Percentiles rank a stretch among this genome's conserved stretches.
Conservation (phyloP, 2,329 filamentous ascomycete genomes). For the Hymenoscyphus infarciens region DNA sequence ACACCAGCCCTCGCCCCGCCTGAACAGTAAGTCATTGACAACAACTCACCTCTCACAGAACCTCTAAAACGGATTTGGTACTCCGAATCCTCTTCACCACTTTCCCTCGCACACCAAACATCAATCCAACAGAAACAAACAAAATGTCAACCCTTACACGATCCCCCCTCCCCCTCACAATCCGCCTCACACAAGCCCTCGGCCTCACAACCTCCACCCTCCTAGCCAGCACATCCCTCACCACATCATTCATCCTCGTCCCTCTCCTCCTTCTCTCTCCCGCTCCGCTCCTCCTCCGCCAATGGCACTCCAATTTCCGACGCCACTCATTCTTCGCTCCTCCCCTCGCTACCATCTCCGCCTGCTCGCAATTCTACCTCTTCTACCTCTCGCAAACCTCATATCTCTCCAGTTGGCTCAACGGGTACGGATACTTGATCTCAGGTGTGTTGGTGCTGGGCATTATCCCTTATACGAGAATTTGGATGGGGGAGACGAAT, state of each 20-base stretch:
- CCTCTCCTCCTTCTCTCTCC: slow-evolving; percentile 4
- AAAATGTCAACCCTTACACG: not conserved
- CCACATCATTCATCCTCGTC: slow-evolving; percentile 3
- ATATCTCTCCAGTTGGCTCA: not conserved
- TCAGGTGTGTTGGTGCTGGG: not conserved
- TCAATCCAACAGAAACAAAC: not conserved
- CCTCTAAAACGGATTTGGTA: not conserved
- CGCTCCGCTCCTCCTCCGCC: not conserved
- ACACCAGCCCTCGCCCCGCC: not conserved
- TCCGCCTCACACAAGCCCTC: slow-evolving; percentile 6
- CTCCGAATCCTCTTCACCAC: not conserved
- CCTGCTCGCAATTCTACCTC: not conserved
- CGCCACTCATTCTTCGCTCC: not conserved
- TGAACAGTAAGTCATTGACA: not conserved
- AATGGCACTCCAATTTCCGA: slow-evolving; percentile 4
- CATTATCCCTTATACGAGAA: not conserved
- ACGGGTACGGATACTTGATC: not conserved
- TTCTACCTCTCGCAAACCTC: not conserved
- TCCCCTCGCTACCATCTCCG: not conserved
- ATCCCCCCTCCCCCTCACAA: slow-evolving; percentile 1
- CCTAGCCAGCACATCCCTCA: slow-evolving; percentile 7
- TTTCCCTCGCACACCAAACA: not conserved
- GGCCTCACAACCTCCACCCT: slow-evolving; percentile 6
- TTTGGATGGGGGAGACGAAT: not conserved
- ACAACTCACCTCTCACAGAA: not conserved